Evolutionary conservation across 768 basidiomycete species (phyloP).

Genomic region (Mycena chlorophos): DNA sequence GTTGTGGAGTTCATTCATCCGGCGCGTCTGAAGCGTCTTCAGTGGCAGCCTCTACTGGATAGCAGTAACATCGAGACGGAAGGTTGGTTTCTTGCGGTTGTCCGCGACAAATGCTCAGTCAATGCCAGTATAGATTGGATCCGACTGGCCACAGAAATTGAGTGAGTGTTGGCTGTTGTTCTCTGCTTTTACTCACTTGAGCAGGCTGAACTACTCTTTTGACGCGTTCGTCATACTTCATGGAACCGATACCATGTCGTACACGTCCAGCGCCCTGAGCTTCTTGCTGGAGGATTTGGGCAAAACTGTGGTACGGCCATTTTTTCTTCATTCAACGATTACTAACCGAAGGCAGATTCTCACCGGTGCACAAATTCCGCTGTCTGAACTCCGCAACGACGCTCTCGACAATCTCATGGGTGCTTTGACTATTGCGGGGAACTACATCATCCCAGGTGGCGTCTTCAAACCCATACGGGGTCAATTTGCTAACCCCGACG

Average conservation of each 20-base stretch:
- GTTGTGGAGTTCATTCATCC: no score
- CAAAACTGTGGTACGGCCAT: slow-evolving; percentile 70
- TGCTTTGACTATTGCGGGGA: slow-evolving; percentile 84
- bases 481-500: background rate
- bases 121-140: slow-evolving; percentile 69
- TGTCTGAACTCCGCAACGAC: slow-evolving; percentile 90
- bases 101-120: slow-evolving; percentile 7
- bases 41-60: slow-evolving; percentile 89
- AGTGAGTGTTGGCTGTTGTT: slow-evolving; percentile 29
- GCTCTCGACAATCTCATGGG: slow-evolving; percentile 92
- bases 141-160: slow-evolving; percentile 87
- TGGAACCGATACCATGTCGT: slow-evolving; percentile 91
- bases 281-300: slow-evolving; percentile 92
- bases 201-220: slow-evolving; percentile 76
- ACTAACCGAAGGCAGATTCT: slow-evolving; percentile 55
- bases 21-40: no score
- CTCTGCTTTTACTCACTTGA: background rate
- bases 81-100: slow-evolving; percentile 41
- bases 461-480: background rate
- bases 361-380: slow-evolving; percentile 91
- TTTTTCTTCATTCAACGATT: background rate
- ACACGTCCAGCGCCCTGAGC: slow-evolving; percentile 84
- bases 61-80: slow-evolving; percentile 86
- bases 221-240: slow-evolving; percentile 92
- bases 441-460: slow-evolving; percentile 91